These are phyloP conservation scores for Pecoramyces ruminantium DNA, from an alignment of 192 early-diverging fungal species.

Conservation along the genomic window DNA sequence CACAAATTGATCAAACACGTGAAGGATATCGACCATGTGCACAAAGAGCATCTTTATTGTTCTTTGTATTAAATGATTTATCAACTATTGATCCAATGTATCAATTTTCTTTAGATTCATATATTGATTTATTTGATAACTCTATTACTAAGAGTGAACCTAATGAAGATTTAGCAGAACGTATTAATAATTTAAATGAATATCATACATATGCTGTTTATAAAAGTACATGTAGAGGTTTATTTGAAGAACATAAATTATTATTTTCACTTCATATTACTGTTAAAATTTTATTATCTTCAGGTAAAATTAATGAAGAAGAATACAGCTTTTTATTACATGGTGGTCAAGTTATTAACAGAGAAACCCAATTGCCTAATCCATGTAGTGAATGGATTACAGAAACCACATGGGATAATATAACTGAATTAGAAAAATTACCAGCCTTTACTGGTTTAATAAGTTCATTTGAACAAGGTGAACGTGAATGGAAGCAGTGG, in stretches of 20 bases:
- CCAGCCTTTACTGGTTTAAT: constrained; percentile 27
- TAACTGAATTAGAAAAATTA: constrained; percentile 2
- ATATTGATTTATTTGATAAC: constrained; percentile 41
- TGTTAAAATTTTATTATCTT: constrained; percentile 36
- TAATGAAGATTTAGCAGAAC: constrained; percentile 26
- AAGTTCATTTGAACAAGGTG: constrained; percentile 38
- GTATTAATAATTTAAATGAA: constrained; percentile 32
- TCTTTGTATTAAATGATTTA: constrained; percentile 41
- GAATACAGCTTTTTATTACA: constrained; percentile 43
- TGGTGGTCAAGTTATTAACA: constrained; percentile 23
- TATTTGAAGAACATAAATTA: constrained; percentile 41
- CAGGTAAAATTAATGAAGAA: constrained; percentile 29
- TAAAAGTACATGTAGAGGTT: constrained; percentile 39
- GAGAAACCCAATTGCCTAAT: constrained; percentile 3
- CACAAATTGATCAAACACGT: constrained; percentile 35
- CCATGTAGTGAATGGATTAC: constrained; percentile 19
- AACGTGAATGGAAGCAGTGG: constrained; percentile 42
- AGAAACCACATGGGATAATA: constrained; percentile 39
- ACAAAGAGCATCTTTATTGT: constrained; percentile 36
- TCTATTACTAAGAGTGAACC: constrained; percentile 33
- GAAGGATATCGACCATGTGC: constrained; percentile 41
- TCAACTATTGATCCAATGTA: constrained; percentile 41
- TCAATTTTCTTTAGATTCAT: constrained; percentile 41
- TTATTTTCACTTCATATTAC: constrained; percentile 45
- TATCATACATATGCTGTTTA: constrained; percentile 45